These are phyloP conservation scores for Bruguiera hainesii DNA, from an alignment of 441 rosid genomes.

Conservation along the genomic window DNA sequence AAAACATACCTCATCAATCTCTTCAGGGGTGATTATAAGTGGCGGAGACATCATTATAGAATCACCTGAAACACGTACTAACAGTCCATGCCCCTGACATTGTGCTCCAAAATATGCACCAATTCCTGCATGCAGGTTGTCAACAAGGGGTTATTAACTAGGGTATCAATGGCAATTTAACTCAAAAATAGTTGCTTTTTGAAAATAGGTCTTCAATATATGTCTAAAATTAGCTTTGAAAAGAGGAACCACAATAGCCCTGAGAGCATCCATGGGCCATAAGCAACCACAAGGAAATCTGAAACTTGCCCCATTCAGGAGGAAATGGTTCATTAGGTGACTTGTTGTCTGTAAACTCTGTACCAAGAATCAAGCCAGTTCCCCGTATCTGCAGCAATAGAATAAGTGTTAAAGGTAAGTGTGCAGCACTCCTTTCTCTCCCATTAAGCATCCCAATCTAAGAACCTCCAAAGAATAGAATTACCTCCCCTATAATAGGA, in stretches of 20 bases:
- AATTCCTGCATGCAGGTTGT: slow-evolving; percentile 39
- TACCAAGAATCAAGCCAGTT: slow-evolving; percentile 85
- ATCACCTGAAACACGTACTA: slow-evolving; percentile 89
- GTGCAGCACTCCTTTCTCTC: neutral
- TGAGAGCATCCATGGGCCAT: no score
- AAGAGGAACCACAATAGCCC: no score
- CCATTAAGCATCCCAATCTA: neutral
- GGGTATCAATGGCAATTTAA: neutral
- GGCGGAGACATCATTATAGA: slow-evolving; percentile 97
- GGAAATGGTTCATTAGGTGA: slow-evolving; percentile 90
- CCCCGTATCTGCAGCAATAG: slow-evolving; percentile 69
- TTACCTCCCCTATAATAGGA: slow-evolving; percentile 91
- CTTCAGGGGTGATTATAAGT: slow-evolving; percentile 55
- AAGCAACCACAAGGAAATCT: neutral
- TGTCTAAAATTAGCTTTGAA: no score
- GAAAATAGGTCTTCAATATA: no score
- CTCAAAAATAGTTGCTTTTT: no score
- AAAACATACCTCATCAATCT: slow-evolving; percentile 62
- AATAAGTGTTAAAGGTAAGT: neutral
- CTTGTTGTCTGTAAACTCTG: slow-evolving; percentile 80
- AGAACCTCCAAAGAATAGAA: neutral
- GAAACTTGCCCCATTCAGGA: slow-evolving; percentile 84
- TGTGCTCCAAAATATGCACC: slow-evolving; percentile 87
- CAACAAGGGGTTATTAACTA: slow-evolving; percentile 12
- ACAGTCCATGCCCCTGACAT: slow-evolving; percentile 76